These are phyloP conservation scores for Irpex sp. DNA, from an alignment of 1,284 basidiomycete genomes.

Conservation along the genomic window DNA sequence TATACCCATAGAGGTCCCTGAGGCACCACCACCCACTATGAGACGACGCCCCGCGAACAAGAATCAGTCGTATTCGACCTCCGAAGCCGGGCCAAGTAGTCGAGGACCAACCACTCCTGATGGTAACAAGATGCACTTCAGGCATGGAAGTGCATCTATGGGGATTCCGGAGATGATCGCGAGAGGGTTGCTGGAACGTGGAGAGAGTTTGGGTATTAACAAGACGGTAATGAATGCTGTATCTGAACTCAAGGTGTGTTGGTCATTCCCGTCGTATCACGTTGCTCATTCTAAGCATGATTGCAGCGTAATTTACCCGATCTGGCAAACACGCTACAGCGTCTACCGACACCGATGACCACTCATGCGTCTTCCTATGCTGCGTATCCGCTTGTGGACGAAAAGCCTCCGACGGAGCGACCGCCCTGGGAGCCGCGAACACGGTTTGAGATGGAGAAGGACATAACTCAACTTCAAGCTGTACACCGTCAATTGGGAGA, in stretches of 20 bases:
- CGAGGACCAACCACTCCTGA: neutral
- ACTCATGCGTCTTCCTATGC: conserved; percentile 30
- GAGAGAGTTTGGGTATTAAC: conserved; percentile 76
- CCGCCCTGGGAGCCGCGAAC: conserved; percentile 61
- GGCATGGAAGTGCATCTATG: conserved; percentile 38
- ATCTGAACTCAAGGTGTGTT: conserved; percentile 60
- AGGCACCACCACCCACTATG: conserved; percentile 37
- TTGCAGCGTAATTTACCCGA: conserved; percentile 79
- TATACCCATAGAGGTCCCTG: conserved; percentile 61
- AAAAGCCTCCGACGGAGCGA: conserved; percentile 47
- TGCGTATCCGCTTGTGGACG: conserved; percentile 60
- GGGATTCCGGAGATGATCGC: conserved; percentile 67
- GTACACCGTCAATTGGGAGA: conserved; percentile 60
- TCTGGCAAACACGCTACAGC: conserved; percentile 60
- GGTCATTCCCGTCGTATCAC: neutral
- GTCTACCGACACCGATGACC: conserved; percentile 36
- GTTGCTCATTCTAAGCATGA: conserved; percentile 2
- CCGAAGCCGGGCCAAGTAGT: conserved; percentile 11
- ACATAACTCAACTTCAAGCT: conserved; percentile 44
- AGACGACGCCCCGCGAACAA: conserved; percentile 30
- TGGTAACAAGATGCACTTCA: conserved; percentile 23
- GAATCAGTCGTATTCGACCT: conserved; percentile 19
- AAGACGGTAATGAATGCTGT: conserved; percentile 74
- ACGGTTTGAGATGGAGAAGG: conserved; percentile 61
- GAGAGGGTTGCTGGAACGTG: conserved; percentile 63